Percentiles rank a stretch among this genome's conserved stretches.
These are phyloP conservation scores for Elasticomyces elasticus DNA, from an alignment of 495 filamentous ascomycete genomes.

Conservation along the genomic window DNA sequence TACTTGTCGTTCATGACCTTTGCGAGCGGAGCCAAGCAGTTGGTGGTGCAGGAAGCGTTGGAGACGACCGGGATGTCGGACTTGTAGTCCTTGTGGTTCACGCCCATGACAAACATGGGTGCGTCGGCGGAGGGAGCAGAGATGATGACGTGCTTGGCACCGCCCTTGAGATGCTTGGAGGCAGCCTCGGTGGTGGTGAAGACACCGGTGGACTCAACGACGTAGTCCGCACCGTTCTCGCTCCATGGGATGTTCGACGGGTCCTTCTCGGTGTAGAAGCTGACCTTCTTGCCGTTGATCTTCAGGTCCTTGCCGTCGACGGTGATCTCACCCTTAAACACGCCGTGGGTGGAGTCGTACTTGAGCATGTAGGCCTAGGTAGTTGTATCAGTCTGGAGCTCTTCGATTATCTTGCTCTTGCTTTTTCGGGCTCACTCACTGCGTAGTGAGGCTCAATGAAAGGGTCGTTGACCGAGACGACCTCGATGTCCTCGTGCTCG, in stretches of 20 bases:
- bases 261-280: slow-evolving; percentile 91
- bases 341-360: slow-evolving; percentile 93
- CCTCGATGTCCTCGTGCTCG: slow-evolving; percentile 70
- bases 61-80: slow-evolving; percentile 84
- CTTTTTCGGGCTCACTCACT: slow-evolving; percentile 48
- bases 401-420: slow-evolving; percentile 8
- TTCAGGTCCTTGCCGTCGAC: slow-evolving; percentile 63
- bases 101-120: slow-evolving; percentile 99
- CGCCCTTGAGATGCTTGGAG: slow-evolving; percentile 89
- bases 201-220: slow-evolving; percentile 98
- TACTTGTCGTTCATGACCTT: slow-evolving; percentile 99
- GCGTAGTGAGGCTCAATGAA: slow-evolving; percentile 98
- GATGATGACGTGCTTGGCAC: slow-evolving; percentile 99
- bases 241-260: slow-evolving; percentile 85
- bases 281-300: slow-evolving; percentile 92
- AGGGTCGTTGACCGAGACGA: slow-evolving; percentile 97
- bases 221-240: slow-evolving; percentile 79
- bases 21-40: slow-evolving; percentile 97
- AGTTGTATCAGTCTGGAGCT: slow-evolving; percentile 8
- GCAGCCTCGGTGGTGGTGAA: slow-evolving; percentile 99
- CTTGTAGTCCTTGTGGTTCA: slow-evolving; percentile 91
- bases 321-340: slow-evolving; percentile 85
- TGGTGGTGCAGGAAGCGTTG: slow-evolving; percentile 99
- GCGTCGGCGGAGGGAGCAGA: slow-evolving; percentile 97
- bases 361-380: slow-evolving; percentile 94